These are phyloP conservation scores for Cyclotella distinguenda DNA, from an alignment of 108 stramenopile species.

Conservation along the genomic window DNA sequence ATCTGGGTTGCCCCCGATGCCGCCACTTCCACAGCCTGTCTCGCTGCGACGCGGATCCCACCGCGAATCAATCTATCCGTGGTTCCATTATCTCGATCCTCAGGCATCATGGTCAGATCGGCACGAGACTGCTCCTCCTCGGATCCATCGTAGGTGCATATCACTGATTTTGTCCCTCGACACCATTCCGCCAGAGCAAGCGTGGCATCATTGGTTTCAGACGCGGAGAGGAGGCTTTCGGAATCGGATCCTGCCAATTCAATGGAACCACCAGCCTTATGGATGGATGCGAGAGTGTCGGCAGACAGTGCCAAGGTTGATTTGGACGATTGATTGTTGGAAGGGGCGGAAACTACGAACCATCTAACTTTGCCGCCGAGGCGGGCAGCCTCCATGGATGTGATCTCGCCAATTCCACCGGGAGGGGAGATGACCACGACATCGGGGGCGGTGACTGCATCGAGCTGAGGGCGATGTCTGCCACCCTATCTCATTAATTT, in stretches of 20 bases:
- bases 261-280: conserved; percentile 51
- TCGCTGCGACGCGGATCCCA: conserved; percentile 62
- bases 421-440: conserved; percentile 76
- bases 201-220: conserved; percentile 32
- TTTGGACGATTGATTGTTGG: neutral
- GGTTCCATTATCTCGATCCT: conserved; percentile 27
- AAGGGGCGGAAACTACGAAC: conserved; percentile 60
- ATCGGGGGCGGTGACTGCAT: neutral
- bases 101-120: conserved; percentile 5
- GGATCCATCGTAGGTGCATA: conserved; percentile 65
- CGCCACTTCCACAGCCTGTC: conserved; percentile 40
- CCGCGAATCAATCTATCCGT: conserved; percentile 24
- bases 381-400: conserved; percentile 65
- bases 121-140: conserved; percentile 23
- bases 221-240: conserved; percentile 42
- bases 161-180: conserved; percentile 38
- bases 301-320: conserved; percentile 27
- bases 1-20: conserved; percentile 39
- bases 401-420: conserved; percentile 78
- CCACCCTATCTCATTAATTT: no score
- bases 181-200: conserved; percentile 65
- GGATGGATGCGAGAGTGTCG: conserved; percentile 40
- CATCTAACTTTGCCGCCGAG: conserved; percentile 63
- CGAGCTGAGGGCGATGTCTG: no score
- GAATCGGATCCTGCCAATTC: conserved; percentile 66